Base-by-base conservation (phyloP, 2,329 filamentous ascomycete genomes). In the Didymella segeticola region DNA sequence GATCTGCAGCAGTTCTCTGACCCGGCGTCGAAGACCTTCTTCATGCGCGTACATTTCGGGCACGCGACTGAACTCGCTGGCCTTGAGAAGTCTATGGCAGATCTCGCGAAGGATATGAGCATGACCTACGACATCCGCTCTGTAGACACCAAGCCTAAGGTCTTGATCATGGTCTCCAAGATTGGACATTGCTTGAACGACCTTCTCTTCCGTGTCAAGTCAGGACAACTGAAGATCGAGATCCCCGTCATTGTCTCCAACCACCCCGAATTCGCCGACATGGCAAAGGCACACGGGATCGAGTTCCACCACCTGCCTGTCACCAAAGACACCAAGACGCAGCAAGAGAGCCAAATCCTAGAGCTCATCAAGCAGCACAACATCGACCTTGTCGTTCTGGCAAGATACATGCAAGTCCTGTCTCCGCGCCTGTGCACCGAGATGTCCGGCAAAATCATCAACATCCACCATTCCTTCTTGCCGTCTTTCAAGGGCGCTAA, bases 121-220 rank as follows among this genome's bases (percentile, higher is more conserved):
- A 89, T 91, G 86, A 80, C 86, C 65, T 91, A 89, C 78, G 82
- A 89, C 64, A 82, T 95, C 64, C 83, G 86, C 12, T 84, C 88
- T 3, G 83, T 86, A 11, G 78, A 85, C 43, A 81, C 86, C 67
- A 92, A 91, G 78, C 87, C 88, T 52, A 84, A 86, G 61, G 87
- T 93, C 42, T 80, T 95, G 66, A 91, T 95, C 80, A 93, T 95
- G 90, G 90, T 93, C 25, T 93, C 89, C 68, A 93, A 93, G 79
- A 93, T 91, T 66, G 90, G 90, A 8, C 90, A 93, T 80, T 93
- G 90, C 74, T 80, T 93, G 47, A 93, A 93, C 75, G 89, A 93
- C 75, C 79, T 95, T 42, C 83, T 95, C 30, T 95, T 91, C 85
- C 86, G 90, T 51, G 84, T 88, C 68, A 88, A 87, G 74, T 87